Conservation (phyloP, 768 basidiomycete species). For the Suillus clintonianus region DNA sequence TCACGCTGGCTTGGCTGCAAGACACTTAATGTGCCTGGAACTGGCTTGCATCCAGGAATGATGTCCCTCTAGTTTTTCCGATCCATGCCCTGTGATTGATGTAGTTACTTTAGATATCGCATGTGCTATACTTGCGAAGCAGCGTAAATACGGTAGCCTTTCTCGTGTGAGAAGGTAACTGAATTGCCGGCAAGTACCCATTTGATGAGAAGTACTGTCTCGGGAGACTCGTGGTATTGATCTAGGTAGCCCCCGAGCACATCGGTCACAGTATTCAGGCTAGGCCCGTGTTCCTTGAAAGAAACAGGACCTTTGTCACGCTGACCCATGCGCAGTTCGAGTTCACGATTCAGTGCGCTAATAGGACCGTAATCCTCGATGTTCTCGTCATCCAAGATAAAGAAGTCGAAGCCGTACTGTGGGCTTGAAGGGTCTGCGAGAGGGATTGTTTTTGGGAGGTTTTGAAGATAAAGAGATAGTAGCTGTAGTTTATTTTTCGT, state of each 20-base stretch:
- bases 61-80: no score
- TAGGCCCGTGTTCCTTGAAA: constrained; percentile 10
- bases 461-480: not conserved
- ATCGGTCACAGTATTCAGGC: constrained; percentile 4
- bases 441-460: not conserved
- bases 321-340: not conserved
- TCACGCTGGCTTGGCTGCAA: no score
- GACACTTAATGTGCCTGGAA: no score
- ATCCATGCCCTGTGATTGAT: no score
- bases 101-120: no score
- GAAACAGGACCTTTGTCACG: constrained; percentile 8
- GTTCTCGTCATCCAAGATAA: not conserved
- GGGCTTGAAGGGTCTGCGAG: not conserved
- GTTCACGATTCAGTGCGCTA: not conserved
- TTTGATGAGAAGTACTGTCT: constrained; percentile 13
- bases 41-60: no score
- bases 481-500: not conserved
- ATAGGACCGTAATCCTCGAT: not conserved
- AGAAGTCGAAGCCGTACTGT: not conserved
- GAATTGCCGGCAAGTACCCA: no score
- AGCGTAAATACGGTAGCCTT: no score
- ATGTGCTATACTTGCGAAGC: no score
- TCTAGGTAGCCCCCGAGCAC: constrained; percentile 11
- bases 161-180: no score
- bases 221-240: not conserved